phyloP scores from a whole-genome alignment of 2,329 filamentous ascomycete genomes.

The Cercospora zeae-maydis region DNA sequence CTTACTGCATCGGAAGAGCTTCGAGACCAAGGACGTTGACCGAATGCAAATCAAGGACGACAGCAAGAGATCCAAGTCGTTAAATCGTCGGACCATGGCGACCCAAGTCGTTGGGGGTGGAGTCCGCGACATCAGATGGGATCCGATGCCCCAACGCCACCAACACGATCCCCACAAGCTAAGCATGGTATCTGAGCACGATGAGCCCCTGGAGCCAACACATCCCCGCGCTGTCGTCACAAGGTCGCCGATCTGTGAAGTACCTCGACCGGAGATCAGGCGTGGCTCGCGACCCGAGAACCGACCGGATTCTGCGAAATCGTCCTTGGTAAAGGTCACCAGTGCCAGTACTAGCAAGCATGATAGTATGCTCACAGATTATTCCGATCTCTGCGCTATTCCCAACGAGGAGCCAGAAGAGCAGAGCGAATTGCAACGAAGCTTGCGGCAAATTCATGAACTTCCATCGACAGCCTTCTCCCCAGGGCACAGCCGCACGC shows the following conservation, averaged over 20 bases:
- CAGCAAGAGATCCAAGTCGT: background rate
- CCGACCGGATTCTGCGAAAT: conserved; percentile 6
- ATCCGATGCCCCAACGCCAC: background rate
- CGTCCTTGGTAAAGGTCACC: background rate
- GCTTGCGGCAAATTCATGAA: conserved; percentile 3
- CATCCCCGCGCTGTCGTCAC: background rate
- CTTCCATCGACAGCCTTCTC: background rate
- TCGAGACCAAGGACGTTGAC: background rate
- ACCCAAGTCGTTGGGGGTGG: conserved; percentile 1
- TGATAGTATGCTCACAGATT: conserved; percentile 10
- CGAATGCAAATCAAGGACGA: background rate
- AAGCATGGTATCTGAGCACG: conserved; percentile 10
- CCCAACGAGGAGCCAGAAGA: conserved; percentile 3
- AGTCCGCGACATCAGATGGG: conserved; percentile 3
- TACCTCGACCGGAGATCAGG: background rate
- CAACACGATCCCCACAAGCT: conserved; percentile 9
- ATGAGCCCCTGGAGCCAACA: conserved; percentile 1
- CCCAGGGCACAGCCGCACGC: background rate
- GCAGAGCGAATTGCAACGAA: background rate
- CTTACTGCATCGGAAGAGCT: conserved; percentile 4
- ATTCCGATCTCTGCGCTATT: conserved; percentile 3
- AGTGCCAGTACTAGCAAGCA: conserved; percentile 1
- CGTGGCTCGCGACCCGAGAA: background rate
- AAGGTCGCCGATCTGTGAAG: background rate
- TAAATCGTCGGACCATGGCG: conserved; percentile 4